Evolutionary conservation across 805 yeast genomes (phyloP).

Genomic region (Wickerhamomyces ciferrii): DNA sequence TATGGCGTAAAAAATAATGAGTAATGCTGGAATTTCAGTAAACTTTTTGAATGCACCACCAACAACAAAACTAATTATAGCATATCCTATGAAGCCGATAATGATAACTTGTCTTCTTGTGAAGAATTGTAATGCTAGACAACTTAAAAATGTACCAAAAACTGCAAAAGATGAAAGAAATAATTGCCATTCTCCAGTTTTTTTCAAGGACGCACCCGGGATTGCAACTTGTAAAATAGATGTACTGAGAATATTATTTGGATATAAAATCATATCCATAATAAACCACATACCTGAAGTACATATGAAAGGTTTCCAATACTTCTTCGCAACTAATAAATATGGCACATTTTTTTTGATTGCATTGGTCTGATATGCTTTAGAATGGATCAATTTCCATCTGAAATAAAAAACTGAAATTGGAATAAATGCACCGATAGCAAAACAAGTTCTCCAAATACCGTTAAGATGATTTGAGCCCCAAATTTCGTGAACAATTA

Average conservation of each 20-base stretch:
- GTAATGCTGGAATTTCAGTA: constrained; percentile 25
- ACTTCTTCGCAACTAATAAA: constrained; percentile 17
- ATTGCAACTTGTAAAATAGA: constrained; percentile 41
- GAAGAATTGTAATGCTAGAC: constrained; percentile 1
- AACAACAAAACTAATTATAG: constrained; percentile 40
- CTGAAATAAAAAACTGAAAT: constrained; percentile 8
- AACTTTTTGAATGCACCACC: constrained; percentile 32
- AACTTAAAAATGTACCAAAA: constrained; percentile 4
- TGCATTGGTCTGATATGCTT: constrained; percentile 37
- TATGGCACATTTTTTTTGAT: constrained; percentile 19
- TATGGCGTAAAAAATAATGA: constrained; percentile 40
- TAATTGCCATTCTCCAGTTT: constrained; percentile 10
- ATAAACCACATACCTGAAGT: constrained; percentile 58
- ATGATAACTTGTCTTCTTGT: constrained; percentile 6
- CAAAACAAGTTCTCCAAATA: constrained; percentile 44
- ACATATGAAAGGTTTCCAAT: constrained; percentile 45
- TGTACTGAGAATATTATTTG: constrained; percentile 54
- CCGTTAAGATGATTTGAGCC: constrained; percentile 24
- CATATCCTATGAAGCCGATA: constrained; percentile 14
- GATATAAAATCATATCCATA: constrained; percentile 61
- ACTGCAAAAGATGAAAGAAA: constrained; percentile 6
- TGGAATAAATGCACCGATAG: constrained; percentile 38
- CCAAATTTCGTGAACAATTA: constrained; percentile 39
- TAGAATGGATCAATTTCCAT: constrained; percentile 30
- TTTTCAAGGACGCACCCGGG: constrained; percentile 19